Conservation (phyloP, 495 filamentous ascomycete genomes). For the Penicillium flavigenum region DNA sequence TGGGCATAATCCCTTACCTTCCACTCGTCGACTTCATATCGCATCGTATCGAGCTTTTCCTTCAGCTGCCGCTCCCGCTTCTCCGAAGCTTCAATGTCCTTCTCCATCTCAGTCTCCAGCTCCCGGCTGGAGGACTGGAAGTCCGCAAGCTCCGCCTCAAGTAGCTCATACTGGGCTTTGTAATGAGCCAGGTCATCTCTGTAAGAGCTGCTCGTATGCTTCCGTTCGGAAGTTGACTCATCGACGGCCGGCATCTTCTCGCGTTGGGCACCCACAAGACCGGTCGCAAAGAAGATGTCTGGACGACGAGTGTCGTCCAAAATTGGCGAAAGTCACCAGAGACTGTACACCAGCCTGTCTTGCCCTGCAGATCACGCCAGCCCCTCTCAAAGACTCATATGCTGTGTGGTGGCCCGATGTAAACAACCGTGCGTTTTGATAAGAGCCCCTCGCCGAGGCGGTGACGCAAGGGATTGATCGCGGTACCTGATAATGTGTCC, state of each 20-base stretch:
- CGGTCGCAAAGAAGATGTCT: slow-evolving; percentile 24
- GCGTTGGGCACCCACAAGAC: slow-evolving; percentile 34
- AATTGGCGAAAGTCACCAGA: slow-evolving; percentile 10
- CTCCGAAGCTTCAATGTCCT: slow-evolving; percentile 93
- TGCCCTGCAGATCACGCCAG: slow-evolving; percentile 10
- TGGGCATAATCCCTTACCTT: slow-evolving; percentile 61
- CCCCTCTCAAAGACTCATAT: slow-evolving; percentile 20
- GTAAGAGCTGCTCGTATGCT: slow-evolving; percentile 53
- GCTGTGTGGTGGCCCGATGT: slow-evolving; percentile 19
- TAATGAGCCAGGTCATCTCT: slow-evolving; percentile 86
- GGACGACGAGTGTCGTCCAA: slow-evolving; percentile 25
- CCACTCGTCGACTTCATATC: slow-evolving; percentile 95
- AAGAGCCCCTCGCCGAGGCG: slow-evolving; percentile 43
- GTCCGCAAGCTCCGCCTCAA: slow-evolving; percentile 88
- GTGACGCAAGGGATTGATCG: slow-evolving; percentile 38
- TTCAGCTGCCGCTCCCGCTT: slow-evolving; percentile 82
- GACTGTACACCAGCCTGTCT: slow-evolving; percentile 10
- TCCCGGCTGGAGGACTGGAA: slow-evolving; percentile 94
- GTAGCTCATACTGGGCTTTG: slow-evolving; percentile 90
- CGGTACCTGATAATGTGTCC: slow-evolving; percentile 19
- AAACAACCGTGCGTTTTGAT: slow-evolving; percentile 35
- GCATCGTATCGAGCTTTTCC: slow-evolving; percentile 79
- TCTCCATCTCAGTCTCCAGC: slow-evolving; percentile 91
- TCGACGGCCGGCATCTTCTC: slow-evolving; percentile 56
- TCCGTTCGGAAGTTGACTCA: slow-evolving; percentile 62